Percentiles rank a stretch among this genome's conserved stretches.
These are phyloP conservation scores for Rhizophagus sp. DNA, from an alignment of 192 early-diverging fungal genomes.

Conservation along the genomic window DNA sequence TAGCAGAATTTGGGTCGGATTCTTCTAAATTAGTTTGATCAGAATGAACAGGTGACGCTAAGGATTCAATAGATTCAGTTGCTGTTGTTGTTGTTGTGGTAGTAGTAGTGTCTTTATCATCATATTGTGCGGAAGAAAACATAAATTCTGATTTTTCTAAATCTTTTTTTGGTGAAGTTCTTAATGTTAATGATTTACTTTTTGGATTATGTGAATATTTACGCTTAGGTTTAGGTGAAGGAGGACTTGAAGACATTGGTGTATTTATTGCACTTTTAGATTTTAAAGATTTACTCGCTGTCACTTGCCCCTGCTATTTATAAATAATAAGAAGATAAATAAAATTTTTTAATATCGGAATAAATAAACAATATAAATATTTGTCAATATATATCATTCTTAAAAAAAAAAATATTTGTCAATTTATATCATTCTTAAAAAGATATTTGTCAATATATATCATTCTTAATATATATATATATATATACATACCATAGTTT, in stretches of 20 bases:
- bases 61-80: no score
- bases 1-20: neutral
- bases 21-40: conserved; percentile 1
- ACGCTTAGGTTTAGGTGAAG: neutral
- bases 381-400: no score
- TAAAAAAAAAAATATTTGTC: no score
- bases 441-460: neutral
- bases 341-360: no score
- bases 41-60: neutral
- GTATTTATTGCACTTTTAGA: neutral
- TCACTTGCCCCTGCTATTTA: neutral
- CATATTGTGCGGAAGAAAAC: neutral
- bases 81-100: no score
- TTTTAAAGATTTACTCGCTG: neutral
- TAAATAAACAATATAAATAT: no score
- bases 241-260: neutral
- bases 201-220: neutral
- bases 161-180: neutral
- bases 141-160: neutral
- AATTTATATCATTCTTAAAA: neutral
- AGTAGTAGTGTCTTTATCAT: neutral
- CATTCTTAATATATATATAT: no score
- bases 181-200: neutral
- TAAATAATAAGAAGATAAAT: neutral
- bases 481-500: neutral